A percentile compares a stretch with the other conserved stretches of the same genome.
Evolutionary conservation across 495 filamentous ascomycete genomes (phyloP).

Genomic region (Aspergillus incahuasiensis): DNA sequence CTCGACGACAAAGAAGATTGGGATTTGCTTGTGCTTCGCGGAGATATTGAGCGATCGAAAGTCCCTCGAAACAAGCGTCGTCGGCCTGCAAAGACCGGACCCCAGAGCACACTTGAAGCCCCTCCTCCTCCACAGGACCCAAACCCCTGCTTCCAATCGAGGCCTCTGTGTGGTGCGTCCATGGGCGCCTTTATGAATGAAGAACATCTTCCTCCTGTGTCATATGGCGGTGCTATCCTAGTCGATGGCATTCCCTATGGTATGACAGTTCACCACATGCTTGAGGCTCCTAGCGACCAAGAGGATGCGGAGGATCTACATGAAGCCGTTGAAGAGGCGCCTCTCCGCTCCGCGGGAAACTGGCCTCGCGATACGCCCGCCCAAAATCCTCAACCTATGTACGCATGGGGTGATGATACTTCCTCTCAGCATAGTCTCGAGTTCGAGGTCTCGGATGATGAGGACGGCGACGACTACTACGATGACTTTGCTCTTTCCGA

Average conservation of each 20-base stretch:
- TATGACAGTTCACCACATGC: conserved; percentile 94
- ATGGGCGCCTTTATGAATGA: conserved; percentile 86
- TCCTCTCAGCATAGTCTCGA: conserved; percentile 34
- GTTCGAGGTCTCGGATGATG: conserved; percentile 47
- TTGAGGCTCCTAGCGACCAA: conserved; percentile 72
- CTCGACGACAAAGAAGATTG: conserved; percentile 58
- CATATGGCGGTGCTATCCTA: conserved; percentile 80
- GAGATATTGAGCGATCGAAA: conserved; percentile 67
- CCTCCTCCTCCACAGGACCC: conserved; percentile 32
- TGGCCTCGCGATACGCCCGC: conserved; percentile 20
- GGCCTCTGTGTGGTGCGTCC: conserved; percentile 79
- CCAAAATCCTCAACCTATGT: conserved; percentile 25
- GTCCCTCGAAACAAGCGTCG: conserved; percentile 43
- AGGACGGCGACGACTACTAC: conserved; percentile 39
- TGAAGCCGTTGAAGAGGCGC: conserved; percentile 22
- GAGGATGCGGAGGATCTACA: conserved; percentile 37
- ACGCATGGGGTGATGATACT: conserved; percentile 31
- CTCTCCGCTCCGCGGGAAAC: conserved; percentile 34
- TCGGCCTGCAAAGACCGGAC: conserved; percentile 35
- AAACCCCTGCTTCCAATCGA: conserved; percentile 59
- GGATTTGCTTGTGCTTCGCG: conserved; percentile 59
- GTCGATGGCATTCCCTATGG: conserved; percentile 81
- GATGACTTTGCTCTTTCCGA: conserved; percentile 43
- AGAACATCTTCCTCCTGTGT: conserved; percentile 80
- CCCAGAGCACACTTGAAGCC: conserved; percentile 26